Conservation (phyloP, 352 stramenopile genomes). For the Globisporangium cystogenes region DNA sequence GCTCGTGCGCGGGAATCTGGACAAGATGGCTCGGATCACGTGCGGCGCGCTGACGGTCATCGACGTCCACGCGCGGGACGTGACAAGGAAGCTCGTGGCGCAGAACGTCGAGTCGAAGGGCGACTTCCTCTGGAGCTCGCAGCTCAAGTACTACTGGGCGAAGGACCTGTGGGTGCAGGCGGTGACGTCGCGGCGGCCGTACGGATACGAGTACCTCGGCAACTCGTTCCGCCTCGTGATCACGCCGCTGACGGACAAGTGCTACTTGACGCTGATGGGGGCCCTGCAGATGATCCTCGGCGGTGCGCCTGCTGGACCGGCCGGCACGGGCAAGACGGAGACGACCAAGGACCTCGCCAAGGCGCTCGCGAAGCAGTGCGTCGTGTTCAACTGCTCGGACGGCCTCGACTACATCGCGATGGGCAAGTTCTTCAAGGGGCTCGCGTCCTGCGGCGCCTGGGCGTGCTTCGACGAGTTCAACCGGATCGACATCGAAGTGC, state of each 20-base stretch:
- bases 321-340: slow-evolving; percentile 94
- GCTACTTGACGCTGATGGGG: slow-evolving; percentile 95
- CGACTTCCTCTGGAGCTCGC: slow-evolving; percentile 85
- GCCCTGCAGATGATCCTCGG: slow-evolving; percentile 95
- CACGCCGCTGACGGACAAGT: slow-evolving; percentile 95
- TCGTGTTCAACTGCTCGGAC: slow-evolving; percentile 94
- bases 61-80: slow-evolving; percentile 94
- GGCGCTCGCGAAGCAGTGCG: slow-evolving; percentile 93
- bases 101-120: slow-evolving; percentile 86
- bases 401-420: slow-evolving; percentile 94
- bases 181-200: slow-evolving; percentile 86
- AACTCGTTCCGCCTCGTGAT: slow-evolving; percentile 96
- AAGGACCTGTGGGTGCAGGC: slow-evolving; percentile 88
- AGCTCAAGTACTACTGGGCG: slow-evolving; percentile 93
- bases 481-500: slow-evolving; percentile 85
- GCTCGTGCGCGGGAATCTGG: slow-evolving; percentile 88
- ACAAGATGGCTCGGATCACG: slow-evolving; percentile 82
- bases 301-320: slow-evolving; percentile 89
- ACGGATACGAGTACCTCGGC: slow-evolving; percentile 97
- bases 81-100: slow-evolving; percentile 89
- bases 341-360: slow-evolving; percentile 95
- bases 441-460: slow-evolving; percentile 92
- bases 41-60: slow-evolving; percentile 92
- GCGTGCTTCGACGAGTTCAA: slow-evolving; percentile 91
- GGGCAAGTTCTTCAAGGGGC: slow-evolving; percentile 94